These are phyloP conservation scores for Linaria vulgaris DNA, from an alignment of 257 asterid genomes.

Conservation along the genomic window DNA sequence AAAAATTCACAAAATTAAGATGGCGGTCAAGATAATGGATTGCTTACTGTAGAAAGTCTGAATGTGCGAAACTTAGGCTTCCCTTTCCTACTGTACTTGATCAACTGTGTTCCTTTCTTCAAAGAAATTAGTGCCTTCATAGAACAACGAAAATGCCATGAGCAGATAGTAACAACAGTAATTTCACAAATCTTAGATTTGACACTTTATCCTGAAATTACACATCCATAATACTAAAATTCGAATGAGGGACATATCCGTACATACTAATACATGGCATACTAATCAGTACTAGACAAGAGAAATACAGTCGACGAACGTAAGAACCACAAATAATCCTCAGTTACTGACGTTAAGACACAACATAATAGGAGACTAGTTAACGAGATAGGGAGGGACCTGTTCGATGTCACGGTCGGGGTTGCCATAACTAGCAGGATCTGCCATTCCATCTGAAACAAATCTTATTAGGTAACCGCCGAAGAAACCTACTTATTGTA, in stretches of 20 bases:
- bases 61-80: constrained; percentile 91
- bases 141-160: background rate
- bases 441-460: constrained; percentile 99
- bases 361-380: no score
- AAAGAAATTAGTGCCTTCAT: constrained; percentile 75
- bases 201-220: no score
- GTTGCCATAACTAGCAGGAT: constrained; percentile 81
- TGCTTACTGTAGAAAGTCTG: constrained; percentile 87
- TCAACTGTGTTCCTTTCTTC: constrained; percentile 92
- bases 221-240: no score
- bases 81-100: constrained; percentile 96
- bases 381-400: constrained; percentile 32
- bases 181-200: no score
- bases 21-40: background rate
- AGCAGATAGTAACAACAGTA: background rate
- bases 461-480: constrained; percentile 56
- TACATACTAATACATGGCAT: no score
- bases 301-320: background rate
- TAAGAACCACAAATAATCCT: background rate
- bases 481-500: constrained; percentile 35
- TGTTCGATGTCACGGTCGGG: constrained; percentile 80
- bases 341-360: no score
- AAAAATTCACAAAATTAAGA: no score
- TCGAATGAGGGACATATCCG: no score
- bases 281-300: no score